phyloP scores from a whole-genome alignment of 192 early-diverging fungal species.

The Backusella tarrabulga region DNA sequence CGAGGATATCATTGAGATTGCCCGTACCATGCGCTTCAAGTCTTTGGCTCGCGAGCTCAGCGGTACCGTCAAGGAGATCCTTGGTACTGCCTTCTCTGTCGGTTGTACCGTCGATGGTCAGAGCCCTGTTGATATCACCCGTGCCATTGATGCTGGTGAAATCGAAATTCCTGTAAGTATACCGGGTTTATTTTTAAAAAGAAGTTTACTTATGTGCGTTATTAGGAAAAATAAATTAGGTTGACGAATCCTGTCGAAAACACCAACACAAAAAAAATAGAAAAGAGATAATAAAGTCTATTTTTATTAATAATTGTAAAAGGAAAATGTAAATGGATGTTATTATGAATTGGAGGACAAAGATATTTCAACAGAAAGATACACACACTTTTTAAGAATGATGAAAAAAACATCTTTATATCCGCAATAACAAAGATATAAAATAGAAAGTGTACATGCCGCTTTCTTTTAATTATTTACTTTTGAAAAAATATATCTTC shows the following conservation, averaged over 20 bases:
- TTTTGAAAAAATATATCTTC: conserved; percentile 7
- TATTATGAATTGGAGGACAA: too few species aligned
- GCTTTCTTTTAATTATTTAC: background rate
- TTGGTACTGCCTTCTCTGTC: conserved; percentile 92
- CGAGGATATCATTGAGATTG: too few species aligned
- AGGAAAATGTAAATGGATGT: too few species aligned
- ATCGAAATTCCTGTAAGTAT: conserved; percentile 59
- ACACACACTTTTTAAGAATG: background rate
- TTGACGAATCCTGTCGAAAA: background rate
- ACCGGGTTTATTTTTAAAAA: too few species aligned
- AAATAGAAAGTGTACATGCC: background rate
- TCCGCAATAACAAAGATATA: background rate
- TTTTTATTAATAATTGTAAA: background rate
- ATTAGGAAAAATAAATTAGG: background rate
- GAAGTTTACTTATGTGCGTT: background rate
- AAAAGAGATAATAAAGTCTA: background rate
- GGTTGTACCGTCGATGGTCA: conserved; percentile 99
- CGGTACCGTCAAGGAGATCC: conserved; percentile 96
- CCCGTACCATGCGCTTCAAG: too few species aligned
- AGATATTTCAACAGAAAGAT: background rate
- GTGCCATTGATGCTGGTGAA: conserved; percentile 86
- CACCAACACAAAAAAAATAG: background rate
- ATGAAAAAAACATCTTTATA: background rate
- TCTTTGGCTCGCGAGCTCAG: conserved; percentile 67
- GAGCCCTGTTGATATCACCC: conserved; percentile 82